Evolutionary conservation across 257 asterid genomes (phyloP).

Genomic region (Salvia rosmarinus): DNA sequence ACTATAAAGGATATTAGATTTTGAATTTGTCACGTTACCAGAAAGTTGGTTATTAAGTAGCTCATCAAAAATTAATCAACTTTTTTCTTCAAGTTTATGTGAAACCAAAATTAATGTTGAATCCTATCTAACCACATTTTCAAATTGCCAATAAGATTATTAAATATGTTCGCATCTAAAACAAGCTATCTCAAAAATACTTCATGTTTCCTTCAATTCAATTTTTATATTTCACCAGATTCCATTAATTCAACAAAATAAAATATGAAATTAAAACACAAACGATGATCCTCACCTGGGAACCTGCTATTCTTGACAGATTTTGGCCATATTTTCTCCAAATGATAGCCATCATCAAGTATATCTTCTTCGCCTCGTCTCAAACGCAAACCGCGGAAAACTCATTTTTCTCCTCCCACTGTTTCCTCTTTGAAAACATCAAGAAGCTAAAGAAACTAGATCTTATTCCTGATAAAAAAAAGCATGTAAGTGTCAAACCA

Average conservation of each 20-base stretch:
- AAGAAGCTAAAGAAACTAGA: too few species aligned
- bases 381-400: constrained; percentile 45
- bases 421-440: neutral
- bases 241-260: neutral
- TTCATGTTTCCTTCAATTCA: neutral
- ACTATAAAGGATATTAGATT: too few species aligned
- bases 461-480: too few species aligned
- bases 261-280: neutral
- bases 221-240: too few species aligned
- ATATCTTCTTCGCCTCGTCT: constrained; percentile 56
- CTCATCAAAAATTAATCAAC: neutral
- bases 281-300: constrained; percentile 40
- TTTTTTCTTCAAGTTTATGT: neutral
- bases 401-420: constrained; percentile 23
- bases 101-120: too few species aligned
- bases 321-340: constrained; percentile 66
- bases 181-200: neutral
- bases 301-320: constrained; percentile 51
- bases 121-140: too few species aligned
- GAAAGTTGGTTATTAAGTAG: too few species aligned
- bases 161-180: neutral
- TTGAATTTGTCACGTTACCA: too few species aligned
- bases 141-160: too few species aligned
- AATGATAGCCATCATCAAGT: constrained; percentile 59
- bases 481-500: too few species aligned